phyloP scores from a whole-genome alignment of 805 yeast genomes.

The Hanseniaspora occidentalis region DNA sequence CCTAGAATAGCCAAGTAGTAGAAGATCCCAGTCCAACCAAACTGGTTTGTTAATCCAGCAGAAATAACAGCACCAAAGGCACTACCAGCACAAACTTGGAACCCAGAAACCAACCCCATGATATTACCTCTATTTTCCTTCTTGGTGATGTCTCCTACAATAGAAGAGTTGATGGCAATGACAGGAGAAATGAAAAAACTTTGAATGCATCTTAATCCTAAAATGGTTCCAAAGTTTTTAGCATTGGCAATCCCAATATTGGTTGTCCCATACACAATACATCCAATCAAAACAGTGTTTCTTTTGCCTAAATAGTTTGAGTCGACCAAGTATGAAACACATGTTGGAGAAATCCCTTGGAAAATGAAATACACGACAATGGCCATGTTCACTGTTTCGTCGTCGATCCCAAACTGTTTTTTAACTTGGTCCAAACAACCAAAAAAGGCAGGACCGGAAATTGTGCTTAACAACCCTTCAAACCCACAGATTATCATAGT shows the following conservation, averaged over 20 bases:
- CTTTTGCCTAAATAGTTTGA: constrained; percentile 46
- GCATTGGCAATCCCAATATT: constrained; percentile 56
- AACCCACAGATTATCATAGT: constrained; percentile 31
- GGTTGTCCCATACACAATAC: constrained; percentile 43
- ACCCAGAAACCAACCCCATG: constrained; percentile 53
- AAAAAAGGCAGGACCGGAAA: constrained; percentile 68
- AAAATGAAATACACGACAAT: constrained; percentile 65
- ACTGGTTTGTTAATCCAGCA: constrained; percentile 29
- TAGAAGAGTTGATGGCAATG: constrained; percentile 56
- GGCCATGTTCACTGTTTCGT: constrained; percentile 51
- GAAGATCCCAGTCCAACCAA: constrained; percentile 68
- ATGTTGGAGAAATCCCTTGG: constrained; percentile 67
- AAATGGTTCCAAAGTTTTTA: constrained; percentile 44
- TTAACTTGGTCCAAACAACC: constrained; percentile 59
- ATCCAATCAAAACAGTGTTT: constrained; percentile 45
- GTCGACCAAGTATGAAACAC: constrained; percentile 61
- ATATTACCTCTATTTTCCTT: constrained; percentile 56
- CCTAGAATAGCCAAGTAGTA: constrained; percentile 63
- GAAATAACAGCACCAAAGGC: constrained; percentile 71
- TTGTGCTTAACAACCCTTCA: constrained; percentile 53
- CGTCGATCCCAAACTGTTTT: constrained; percentile 38
- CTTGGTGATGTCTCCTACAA: constrained; percentile 62
- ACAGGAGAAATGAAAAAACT: constrained; percentile 71
- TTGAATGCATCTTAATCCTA: constrained; percentile 60
- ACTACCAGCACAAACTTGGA: constrained; percentile 50